These are phyloP conservation scores for Parascedosporium putredinis DNA, from an alignment of 2,329 filamentous ascomycete genomes.

Conservation along the genomic window DNA sequence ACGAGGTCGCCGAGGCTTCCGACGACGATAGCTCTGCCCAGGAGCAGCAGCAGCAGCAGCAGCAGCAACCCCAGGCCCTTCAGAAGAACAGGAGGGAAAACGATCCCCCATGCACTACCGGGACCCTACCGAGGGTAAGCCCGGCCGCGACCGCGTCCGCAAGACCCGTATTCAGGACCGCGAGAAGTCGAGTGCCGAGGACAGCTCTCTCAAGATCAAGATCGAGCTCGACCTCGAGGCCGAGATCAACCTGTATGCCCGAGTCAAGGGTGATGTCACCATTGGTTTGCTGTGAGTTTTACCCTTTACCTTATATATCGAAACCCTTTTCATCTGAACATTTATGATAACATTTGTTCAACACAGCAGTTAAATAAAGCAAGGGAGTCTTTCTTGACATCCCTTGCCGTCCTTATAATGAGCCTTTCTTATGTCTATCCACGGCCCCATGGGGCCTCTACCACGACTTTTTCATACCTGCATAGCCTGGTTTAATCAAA, in stretches of 20 bases:
- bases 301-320: background rate
- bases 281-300: slow-evolving; percentile 41
- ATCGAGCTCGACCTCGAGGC: slow-evolving; percentile 55
- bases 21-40: background rate
- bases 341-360: background rate
- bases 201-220: slow-evolving; percentile 35
- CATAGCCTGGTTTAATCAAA: background rate
- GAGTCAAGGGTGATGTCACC: slow-evolving; percentile 51
- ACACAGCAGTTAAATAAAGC: background rate
- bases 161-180: slow-evolving; percentile 8
- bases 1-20: background rate
- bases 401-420: background rate
- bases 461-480: background rate
- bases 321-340: background rate
- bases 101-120: slow-evolving; percentile 69
- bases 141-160: background rate
- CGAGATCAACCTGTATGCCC: slow-evolving; percentile 50
- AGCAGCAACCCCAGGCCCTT: background rate
- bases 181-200: slow-evolving; percentile 3
- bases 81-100: background rate
- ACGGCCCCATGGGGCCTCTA: background rate
- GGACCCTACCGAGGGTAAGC: slow-evolving; percentile 74
- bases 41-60: too few relatives aligned
- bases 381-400: background rate
- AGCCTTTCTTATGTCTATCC: background rate